Percentiles rank a stretch among this genome's conserved stretches.
Evolutionary conservation across 352 stramenopile genomes (phyloP).

Genomic region (Phytopythium montanum): DNA sequence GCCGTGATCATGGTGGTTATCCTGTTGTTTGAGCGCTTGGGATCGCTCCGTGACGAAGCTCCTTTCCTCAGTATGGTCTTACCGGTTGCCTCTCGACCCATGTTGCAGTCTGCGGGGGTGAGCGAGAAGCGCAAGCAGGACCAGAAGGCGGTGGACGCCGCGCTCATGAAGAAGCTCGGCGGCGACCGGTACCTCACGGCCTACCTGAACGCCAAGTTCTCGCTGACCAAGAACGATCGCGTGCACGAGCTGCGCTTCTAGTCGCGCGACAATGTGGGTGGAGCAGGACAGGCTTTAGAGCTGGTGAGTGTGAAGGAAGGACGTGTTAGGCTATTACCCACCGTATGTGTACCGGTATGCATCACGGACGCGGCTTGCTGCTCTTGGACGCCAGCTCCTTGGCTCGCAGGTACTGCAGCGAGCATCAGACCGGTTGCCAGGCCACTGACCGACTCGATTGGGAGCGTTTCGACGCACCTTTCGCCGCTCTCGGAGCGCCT

Average conservation of each 20-base stretch:
- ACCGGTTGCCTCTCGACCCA: slow-evolving; percentile 5
- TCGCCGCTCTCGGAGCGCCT: slow-evolving; percentile 42
- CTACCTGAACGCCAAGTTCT: slow-evolving; percentile 95
- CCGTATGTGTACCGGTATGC: not conserved
- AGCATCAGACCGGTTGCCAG: not conserved
- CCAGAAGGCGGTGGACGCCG: slow-evolving; percentile 94
- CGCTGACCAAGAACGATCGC: slow-evolving; percentile 90
- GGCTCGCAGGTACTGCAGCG: slow-evolving; percentile 31
- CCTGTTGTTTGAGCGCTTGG: slow-evolving; percentile 43
- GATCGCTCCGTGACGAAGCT: slow-evolving; percentile 53
- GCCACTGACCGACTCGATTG: not conserved
- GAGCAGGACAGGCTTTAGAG: not conserved
- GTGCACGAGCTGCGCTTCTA: slow-evolving; percentile 98
- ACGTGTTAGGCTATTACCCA: not conserved
- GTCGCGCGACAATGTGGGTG: slow-evolving; percentile 26
- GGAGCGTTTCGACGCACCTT: slow-evolving; percentile 23
- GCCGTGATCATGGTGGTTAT: not conserved
- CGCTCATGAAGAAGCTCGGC: slow-evolving; percentile 57
- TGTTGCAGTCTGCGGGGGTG: slow-evolving; percentile 58
- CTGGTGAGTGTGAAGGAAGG: not conserved
- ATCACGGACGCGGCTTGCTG: not conserved
- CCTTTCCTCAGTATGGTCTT: slow-evolving; percentile 14
- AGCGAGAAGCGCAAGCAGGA: slow-evolving; percentile 94
- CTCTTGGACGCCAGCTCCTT: slow-evolving; percentile 10
- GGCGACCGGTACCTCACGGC: slow-evolving; percentile 88